Evolutionary conservation across 768 basidiomycete genomes (phyloP).

Genomic region (Hypholoma fasciculare): DNA sequence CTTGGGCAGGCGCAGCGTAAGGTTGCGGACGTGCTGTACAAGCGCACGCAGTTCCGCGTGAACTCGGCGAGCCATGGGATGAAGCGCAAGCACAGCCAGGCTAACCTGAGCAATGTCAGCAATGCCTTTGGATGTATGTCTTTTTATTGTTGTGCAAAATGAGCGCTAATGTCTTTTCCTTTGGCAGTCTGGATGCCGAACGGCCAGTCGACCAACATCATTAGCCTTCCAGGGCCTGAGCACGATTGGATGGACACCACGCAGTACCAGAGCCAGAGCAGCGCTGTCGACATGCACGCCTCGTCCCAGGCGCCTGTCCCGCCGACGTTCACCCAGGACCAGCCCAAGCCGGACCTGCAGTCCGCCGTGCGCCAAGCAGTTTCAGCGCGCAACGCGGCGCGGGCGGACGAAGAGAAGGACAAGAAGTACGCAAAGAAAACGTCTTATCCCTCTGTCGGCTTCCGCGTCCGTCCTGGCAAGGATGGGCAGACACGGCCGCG

Average conservation of each 20-base stretch:
- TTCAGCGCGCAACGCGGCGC: neutral
- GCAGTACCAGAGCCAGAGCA: neutral
- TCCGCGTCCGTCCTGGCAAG: conserved; percentile 42
- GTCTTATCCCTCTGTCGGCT: conserved; percentile 43
- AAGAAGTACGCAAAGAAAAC: conserved; percentile 25
- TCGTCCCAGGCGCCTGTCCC: conserved; percentile 2
- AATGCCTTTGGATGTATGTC: conserved; percentile 6
- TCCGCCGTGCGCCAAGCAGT: conserved; percentile 2
- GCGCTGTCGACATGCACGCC: neutral
- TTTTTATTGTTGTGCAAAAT: neutral
- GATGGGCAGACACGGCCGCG: conserved; percentile 17
- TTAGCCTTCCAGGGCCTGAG: neutral
- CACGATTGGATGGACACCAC: conserved; percentile 6
- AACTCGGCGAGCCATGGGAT: conserved; percentile 15
- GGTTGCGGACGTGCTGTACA: conserved; percentile 12
- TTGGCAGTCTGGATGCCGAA: neutral
- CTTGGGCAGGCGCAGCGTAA: conserved; percentile 21
- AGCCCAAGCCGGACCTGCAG: neutral
- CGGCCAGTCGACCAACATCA: neutral
- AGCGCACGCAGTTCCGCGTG: neutral
- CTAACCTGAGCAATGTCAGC: conserved; percentile 4
- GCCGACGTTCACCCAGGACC: conserved; percentile 6
- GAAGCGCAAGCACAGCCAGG: conserved; percentile 27
- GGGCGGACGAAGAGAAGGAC: conserved; percentile 10
- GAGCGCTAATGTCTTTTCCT: neutral